Percentiles rank a stretch among this genome's conserved stretches.
Evolutionary conservation across 352 stramenopile genomes (phyloP).

Genomic region (Phytopythium chamaehyphon): DNA sequence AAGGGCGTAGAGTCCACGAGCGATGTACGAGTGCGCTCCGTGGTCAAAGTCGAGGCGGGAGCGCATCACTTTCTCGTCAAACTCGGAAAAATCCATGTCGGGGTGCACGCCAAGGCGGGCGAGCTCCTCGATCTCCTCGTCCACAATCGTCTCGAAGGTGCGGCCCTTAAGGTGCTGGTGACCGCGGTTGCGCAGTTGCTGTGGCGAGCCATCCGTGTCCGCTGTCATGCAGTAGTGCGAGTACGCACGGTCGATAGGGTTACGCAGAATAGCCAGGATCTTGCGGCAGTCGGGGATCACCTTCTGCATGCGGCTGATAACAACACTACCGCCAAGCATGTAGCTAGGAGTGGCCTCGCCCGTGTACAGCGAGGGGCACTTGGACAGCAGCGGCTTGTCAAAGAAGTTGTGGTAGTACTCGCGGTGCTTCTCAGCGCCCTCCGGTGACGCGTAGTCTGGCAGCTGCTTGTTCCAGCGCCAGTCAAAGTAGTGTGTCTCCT

Average conservation of each 20-base stretch:
- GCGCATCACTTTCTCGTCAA: constrained; percentile 59
- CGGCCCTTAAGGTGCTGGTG: constrained; percentile 59
- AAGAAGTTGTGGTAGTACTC: constrained; percentile 85
- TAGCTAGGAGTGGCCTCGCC: constrained; percentile 93
- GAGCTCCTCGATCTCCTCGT: constrained; percentile 68
- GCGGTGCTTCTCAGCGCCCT: constrained; percentile 56
- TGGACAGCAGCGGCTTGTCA: constrained; percentile 71
- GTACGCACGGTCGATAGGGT: constrained; percentile 82
- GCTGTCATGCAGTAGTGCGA: constrained; percentile 89
- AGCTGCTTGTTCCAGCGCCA: constrained; percentile 93
- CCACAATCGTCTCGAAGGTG: constrained; percentile 71
- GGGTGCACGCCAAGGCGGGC: constrained; percentile 53
- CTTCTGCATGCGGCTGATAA: constrained; percentile 75
- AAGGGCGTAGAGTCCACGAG: constrained; percentile 92
- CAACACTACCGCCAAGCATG: constrained; percentile 68
- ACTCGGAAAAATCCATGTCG: constrained; percentile 70
- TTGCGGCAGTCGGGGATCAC: constrained; percentile 79
- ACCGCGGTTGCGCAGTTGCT: constrained; percentile 78
- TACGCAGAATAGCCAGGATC: constrained; percentile 79
- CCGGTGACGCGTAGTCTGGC: constrained; percentile 36
- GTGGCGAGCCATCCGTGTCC: constrained; percentile 61
- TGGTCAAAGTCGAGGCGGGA: constrained; percentile 44
- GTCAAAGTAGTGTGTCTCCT: constrained; percentile 98
- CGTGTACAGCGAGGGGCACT: constrained; percentile 89
- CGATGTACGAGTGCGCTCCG: constrained; percentile 79